Percentiles rank a stretch among this genome's conserved stretches.
Evolutionary conservation across 805 yeast species (phyloP).

Genomic region (Metschnikowia lachancei): DNA sequence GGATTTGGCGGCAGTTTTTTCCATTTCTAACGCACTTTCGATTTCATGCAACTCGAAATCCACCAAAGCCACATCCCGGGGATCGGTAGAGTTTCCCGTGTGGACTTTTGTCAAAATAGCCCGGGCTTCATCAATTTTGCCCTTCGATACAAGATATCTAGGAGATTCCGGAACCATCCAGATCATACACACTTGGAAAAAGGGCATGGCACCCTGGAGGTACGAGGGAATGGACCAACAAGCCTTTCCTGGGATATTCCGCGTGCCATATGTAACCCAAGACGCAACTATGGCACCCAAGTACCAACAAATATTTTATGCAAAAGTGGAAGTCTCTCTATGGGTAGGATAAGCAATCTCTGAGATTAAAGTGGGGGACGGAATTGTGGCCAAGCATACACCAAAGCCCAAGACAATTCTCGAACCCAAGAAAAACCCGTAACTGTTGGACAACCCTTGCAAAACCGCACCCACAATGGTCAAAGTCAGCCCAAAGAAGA

Average conservation of each 20-base stretch:
- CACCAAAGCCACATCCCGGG: conserved; percentile 19
- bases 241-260: conserved; percentile 21
- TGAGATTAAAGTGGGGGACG: conserved; percentile 49
- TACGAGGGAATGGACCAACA: conserved; percentile 57
- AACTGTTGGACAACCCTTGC: conserved; percentile 37
- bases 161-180: conserved; percentile 48
- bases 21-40: conserved; percentile 34
- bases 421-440: conserved; percentile 39
- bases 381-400: conserved; percentile 38
- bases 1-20: conserved; percentile 31
- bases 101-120: conserved; percentile 39
- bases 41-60: conserved; percentile 26
- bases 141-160: conserved; percentile 42
- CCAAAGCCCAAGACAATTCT: conserved; percentile 53
- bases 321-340: conserved; percentile 32
- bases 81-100: conserved; percentile 37
- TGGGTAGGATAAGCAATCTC: conserved; percentile 48
- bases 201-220: conserved; percentile 49
- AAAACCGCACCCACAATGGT: conserved; percentile 35
- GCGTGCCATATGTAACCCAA: conserved; percentile 50
- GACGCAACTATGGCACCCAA: conserved; percentile 54
- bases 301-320: conserved; percentile 52
- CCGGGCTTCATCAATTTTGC: conserved; percentile 43
- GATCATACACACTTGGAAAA: conserved; percentile 31
- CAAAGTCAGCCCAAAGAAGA: conserved; percentile 27